These are phyloP conservation scores for Fusarium pininemorale DNA, from an alignment of 2,329 filamentous ascomycete species.

Conservation along the genomic window DNA sequence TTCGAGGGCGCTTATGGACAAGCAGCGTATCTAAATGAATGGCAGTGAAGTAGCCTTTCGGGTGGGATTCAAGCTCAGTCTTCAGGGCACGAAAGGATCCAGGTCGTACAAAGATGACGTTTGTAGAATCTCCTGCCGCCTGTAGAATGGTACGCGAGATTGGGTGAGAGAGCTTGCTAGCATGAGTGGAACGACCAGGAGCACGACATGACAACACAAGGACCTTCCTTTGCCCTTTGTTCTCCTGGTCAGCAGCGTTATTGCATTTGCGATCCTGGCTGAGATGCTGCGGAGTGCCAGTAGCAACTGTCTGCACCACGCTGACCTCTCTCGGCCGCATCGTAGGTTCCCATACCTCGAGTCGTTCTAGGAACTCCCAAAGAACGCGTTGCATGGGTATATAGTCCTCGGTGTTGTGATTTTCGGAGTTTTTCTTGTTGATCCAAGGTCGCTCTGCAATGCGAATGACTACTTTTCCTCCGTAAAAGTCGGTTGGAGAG, in stretches of 20 bases:
- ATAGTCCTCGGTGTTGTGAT: not conserved
- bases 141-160: not conserved
- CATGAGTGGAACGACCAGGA: not conserved
- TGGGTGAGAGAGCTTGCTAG: not conserved
- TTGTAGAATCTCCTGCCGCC: not conserved
- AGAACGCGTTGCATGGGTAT: not conserved
- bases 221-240: not conserved
- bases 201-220: not conserved
- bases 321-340: not conserved
- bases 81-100: not conserved
- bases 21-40: not conserved
- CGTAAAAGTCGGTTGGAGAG: not conserved
- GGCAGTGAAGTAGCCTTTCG: not conserved
- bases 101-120: not conserved
- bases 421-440: not conserved
- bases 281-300: not conserved
- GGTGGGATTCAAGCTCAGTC: not conserved
- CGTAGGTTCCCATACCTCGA: not conserved
- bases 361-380: not conserved
- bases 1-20: not conserved
- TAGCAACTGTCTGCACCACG: not conserved
- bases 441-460: not conserved
- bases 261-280: fast-evolving
- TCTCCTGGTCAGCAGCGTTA: not conserved
- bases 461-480: not conserved